These are phyloP conservation scores for Sextonia rubra DNA, from an alignment of 164 flowering plant genomes.

Conservation along the genomic window DNA sequence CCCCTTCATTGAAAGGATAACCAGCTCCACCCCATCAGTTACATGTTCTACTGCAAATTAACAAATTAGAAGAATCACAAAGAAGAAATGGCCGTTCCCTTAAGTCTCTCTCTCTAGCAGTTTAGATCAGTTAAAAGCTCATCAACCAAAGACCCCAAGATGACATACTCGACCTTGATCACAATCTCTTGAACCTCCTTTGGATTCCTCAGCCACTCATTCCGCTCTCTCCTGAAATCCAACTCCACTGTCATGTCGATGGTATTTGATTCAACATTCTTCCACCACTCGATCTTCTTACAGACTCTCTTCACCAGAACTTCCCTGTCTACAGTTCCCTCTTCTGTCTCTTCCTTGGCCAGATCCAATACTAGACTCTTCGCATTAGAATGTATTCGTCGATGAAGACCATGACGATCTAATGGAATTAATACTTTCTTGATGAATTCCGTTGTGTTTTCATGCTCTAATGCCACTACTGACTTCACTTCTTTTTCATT, in stretches of 20 bases:
- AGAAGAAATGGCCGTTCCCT: neutral
- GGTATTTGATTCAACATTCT: neutral
- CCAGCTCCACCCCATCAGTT: no score
- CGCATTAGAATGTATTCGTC: neutral
- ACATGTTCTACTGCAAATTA: neutral
- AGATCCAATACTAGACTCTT: neutral
- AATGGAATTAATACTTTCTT: neutral
- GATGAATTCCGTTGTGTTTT: neutral
- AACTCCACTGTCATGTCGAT: neutral
- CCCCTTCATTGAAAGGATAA: no score
- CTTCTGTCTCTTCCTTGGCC: neutral
- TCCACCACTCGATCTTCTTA: neutral
- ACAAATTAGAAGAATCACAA: neutral
- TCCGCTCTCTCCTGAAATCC: neutral
- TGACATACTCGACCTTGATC: neutral
- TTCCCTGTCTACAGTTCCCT: neutral
- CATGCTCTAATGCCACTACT: neutral
- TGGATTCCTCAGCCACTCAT: slow-evolving; percentile 7
- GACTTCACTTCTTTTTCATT: neutral
- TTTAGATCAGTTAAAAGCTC: neutral
- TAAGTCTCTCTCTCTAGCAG: neutral
- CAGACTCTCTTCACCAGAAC: neutral
- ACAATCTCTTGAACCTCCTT: slow-evolving; percentile 1
- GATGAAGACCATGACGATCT: neutral
- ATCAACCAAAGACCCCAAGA: neutral